Conservation (phyloP, 83 land plant species). For the Isoetes engelmannii region DNA sequence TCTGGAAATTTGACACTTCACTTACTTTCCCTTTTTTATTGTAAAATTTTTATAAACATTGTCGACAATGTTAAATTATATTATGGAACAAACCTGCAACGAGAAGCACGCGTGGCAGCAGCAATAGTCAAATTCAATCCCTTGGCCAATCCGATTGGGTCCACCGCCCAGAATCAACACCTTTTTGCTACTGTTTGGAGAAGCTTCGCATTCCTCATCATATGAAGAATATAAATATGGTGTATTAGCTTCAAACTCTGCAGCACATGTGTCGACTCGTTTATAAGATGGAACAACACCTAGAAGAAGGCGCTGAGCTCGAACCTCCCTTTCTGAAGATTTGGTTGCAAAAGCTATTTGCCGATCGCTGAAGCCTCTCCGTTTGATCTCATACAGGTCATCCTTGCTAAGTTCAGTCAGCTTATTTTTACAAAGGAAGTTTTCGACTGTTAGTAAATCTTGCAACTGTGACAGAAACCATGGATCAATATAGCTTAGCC, state of each 20-base stretch:
- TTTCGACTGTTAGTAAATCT: slow-evolving; percentile 74
- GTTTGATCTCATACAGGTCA: slow-evolving; percentile 82
- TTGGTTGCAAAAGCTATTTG: slow-evolving; percentile 87
- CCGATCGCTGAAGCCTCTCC: slow-evolving; percentile 90
- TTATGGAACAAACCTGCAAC: slow-evolving; percentile 49
- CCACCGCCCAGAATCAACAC: slow-evolving; percentile 98
- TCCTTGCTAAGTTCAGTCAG: slow-evolving; percentile 56
- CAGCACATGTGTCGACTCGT: slow-evolving; percentile 98
- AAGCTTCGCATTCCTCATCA: slow-evolving; percentile 91
- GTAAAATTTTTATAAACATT: no score
- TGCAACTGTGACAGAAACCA: slow-evolving; percentile 89
- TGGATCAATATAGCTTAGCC: slow-evolving; percentile 75
- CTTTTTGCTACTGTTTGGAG: slow-evolving; percentile 69
- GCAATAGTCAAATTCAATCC: slow-evolving; percentile 98
- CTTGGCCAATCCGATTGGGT: slow-evolving; percentile 97
- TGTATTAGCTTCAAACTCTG: slow-evolving; percentile 98
- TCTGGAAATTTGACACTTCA: no score
- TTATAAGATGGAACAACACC: slow-evolving; percentile 85
- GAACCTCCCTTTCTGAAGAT: slow-evolving; percentile 62
- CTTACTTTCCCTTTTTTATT: no score
- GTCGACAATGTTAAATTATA: no score
- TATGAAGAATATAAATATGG: slow-evolving; percentile 98
- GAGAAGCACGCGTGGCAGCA: slow-evolving; percentile 97
- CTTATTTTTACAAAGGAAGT: slow-evolving; percentile 44
- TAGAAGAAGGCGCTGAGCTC: slow-evolving; percentile 54